These are phyloP conservation scores for Penicillium manginii DNA, from an alignment of 495 filamentous ascomycete species.

Conservation along the genomic window DNA sequence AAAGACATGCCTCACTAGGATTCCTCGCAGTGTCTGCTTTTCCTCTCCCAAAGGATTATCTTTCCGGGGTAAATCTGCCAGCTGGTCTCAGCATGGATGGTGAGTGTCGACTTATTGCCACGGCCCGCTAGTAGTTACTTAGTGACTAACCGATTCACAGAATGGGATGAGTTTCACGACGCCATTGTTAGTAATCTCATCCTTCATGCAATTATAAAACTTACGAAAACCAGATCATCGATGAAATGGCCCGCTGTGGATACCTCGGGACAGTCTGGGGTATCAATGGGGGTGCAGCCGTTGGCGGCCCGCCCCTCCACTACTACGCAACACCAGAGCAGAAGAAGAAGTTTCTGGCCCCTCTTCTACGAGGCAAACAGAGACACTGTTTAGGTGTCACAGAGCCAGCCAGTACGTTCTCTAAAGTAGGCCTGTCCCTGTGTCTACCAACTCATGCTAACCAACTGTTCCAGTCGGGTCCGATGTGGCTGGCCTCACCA, in stretches of 20 bases:
- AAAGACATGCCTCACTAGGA: slow-evolving; percentile 16
- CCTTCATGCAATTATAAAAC: neutral
- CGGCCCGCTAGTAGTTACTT: neutral
- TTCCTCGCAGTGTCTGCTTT: slow-evolving; percentile 21
- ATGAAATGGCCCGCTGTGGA: slow-evolving; percentile 21
- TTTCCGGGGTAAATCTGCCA: slow-evolving; percentile 14
- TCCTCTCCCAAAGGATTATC: slow-evolving; percentile 18
- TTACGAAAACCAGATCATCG: slow-evolving; percentile 14
- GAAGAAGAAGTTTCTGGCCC: slow-evolving; percentile 17
- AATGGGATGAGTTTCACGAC: neutral
- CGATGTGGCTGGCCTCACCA: slow-evolving; percentile 72
- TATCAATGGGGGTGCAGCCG: slow-evolving; percentile 21
- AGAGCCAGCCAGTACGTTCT: slow-evolving; percentile 15
- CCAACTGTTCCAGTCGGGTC: slow-evolving; percentile 45
- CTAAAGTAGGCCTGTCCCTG: too few species aligned
- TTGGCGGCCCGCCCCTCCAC: slow-evolving; percentile 19
- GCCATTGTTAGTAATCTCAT: neutral
- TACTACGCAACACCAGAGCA: slow-evolving; percentile 16
- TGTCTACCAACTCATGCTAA: neutral
- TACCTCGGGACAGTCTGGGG: slow-evolving; percentile 21
- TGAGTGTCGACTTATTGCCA: too few species aligned
- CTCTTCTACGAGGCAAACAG: slow-evolving; percentile 18
- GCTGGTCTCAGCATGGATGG: slow-evolving; percentile 19
- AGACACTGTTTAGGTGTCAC: slow-evolving; percentile 21
- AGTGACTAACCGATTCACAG: neutral